Base-by-base conservation (phyloP, 2,329 filamentous ascomycete genomes). In the Fusarium albosuccineum region DNA sequence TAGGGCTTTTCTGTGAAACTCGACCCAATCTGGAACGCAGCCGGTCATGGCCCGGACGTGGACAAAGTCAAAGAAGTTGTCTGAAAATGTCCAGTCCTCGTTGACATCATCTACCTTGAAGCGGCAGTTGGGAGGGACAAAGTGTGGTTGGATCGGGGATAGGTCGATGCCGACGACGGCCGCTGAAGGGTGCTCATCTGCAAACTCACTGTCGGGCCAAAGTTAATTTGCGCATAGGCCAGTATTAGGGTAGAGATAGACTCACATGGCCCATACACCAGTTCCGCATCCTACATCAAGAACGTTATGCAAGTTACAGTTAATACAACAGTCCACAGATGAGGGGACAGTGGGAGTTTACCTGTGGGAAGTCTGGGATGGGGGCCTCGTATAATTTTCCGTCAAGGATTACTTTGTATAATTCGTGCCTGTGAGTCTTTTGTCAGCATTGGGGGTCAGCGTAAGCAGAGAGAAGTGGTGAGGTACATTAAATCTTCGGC, bases 211-310 rank as follows among this genome's bases (percentile, higher is more conserved):
- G 34, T 22, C 22, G 3, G 6, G 6, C 14, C 10, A 4, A 39
- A 16, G 46, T 49, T 30, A 49, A 49, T 11, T 34, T 36, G 13
- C 9, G 46, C 16, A 49, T 49, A 17, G 17, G 17, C n/a, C 34
- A 17, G 6, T 29, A n/a, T 29, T 22, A 22, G 5, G 22, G 13
- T 17, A 39, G 17, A n/a, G 10, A 13, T 11, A 5, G 9, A 52
- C 50, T 53, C 26, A 53, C 50, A 41, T 42, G 26, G 50, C 50
- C 50, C 50, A 53, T 17, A 42, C 6, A 17, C 50, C 50, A 42
- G 50, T 53, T 17, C 50, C 50, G 26, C 50, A 53, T 7, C 50
- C 50, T 26, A 42, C 37, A 41, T 53, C 50, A 10, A 53, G 50
- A 9, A 53, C 50, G 27, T 41, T 42, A 17, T 42, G 50, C 22